phyloP scores from a whole-genome alignment of 306 rosid genomes.

The Lotus japonicus region DNA sequence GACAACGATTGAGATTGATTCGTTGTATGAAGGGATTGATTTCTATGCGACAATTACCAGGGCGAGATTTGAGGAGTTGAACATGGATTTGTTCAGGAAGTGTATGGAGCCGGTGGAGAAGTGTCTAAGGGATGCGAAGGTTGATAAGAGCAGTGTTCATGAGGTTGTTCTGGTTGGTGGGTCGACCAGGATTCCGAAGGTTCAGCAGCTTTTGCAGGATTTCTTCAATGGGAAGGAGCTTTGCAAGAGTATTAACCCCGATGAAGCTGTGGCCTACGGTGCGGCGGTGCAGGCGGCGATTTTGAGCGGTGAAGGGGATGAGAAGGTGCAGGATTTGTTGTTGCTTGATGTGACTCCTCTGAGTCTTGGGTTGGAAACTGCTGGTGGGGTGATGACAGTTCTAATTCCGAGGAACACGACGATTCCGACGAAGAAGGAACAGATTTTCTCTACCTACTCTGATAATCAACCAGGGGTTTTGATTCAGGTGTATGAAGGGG shows the following conservation, averaged over 20 bases:
- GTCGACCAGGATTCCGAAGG: conserved; percentile 70
- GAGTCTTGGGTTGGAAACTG: conserved; percentile 67
- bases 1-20: conserved; percentile 73
- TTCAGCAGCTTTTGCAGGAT: conserved; percentile 71
- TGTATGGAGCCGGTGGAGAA: conserved; percentile 91
- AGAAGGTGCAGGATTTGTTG: conserved; percentile 68
- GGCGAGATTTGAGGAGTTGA: conserved; percentile 78
- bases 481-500: conserved; percentile 85
- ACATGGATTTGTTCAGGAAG: conserved; percentile 70
- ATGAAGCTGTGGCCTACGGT: conserved; percentile 85
- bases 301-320: conserved; percentile 60
- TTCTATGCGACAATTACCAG: conserved; percentile 66
- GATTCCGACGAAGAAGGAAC: conserved; percentile 74
- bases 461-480: conserved; percentile 86
- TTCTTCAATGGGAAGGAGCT: conserved; percentile 80
- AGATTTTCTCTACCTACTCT: conserved; percentile 69
- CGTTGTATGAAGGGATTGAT: conserved; percentile 69
- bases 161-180: conserved; percentile 86
- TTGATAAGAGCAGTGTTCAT: conserved; percentile 52
- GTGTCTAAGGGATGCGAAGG: conserved; percentile 64
- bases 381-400: conserved; percentile 80
- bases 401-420: conserved; percentile 79
- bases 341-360: conserved; percentile 75
- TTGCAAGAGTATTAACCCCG: conserved; percentile 79
- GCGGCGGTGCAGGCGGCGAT: conserved; percentile 91